These are phyloP conservation scores for Colletotrichum siamense DNA, from an alignment of 2,329 filamentous ascomycete species.

Conservation along the genomic window DNA sequence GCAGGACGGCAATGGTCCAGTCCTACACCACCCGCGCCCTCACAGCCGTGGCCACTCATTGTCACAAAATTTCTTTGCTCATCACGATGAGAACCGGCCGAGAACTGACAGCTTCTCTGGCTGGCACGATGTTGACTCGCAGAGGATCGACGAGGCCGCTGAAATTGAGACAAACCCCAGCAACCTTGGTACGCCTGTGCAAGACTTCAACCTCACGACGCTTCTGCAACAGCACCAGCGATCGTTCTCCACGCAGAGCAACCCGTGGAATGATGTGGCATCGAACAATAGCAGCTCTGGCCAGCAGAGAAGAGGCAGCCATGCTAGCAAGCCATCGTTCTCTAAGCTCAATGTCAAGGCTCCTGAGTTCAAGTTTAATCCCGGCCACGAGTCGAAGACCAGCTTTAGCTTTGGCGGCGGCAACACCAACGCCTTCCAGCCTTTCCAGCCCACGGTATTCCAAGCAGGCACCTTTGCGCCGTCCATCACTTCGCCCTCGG, in stretches of 20 bases:
- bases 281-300: constrained; percentile 42
- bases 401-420: constrained; percentile 56
- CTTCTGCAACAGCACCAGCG: constrained; percentile 55
- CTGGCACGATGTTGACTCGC: constrained; percentile 44
- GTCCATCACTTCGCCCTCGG: constrained; percentile 37
- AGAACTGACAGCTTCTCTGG: constrained; percentile 38
- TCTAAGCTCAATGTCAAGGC: constrained; percentile 89
- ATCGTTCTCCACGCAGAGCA: constrained; percentile 61
- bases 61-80: constrained; percentile 69
- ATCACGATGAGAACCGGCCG: constrained; percentile 51
- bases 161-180: constrained; percentile 79
- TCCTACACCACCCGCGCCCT: constrained; percentile 75
- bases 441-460: constrained; percentile 58
- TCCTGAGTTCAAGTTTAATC: constrained; percentile 84
- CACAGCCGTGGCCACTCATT: constrained; percentile 76
- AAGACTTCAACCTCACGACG: constrained; percentile 51
- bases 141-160: constrained; percentile 58
- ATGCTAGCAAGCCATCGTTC: constrained; percentile 72
- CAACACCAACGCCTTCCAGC: constrained; percentile 51
- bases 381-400: constrained; percentile 55
- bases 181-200: constrained; percentile 69
- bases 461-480: constrained; percentile 40
- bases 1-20: constrained; percentile 57
- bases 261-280: constrained; percentile 65
- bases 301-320: constrained; percentile 51